Conservation (phyloP, 176 grass and related monocot species). For the Rhipidocladum racemiflorum region DNA sequence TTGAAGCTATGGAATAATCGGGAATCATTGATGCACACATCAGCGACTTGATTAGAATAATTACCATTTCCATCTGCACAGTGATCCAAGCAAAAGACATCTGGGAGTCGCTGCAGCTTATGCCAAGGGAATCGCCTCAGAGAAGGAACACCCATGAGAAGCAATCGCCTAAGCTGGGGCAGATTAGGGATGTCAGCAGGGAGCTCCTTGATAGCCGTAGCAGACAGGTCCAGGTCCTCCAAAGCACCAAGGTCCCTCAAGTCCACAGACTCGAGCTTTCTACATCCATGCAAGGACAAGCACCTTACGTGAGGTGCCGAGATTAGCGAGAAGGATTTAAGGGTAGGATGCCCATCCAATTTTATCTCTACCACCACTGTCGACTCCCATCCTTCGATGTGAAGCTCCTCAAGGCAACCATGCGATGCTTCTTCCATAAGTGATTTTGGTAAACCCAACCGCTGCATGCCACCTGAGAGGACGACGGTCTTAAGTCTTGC, state of each 20-base stretch:
- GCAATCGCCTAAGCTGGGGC: background rate
- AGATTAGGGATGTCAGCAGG: background rate
- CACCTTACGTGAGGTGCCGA: background rate
- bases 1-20: constrained; percentile 16
- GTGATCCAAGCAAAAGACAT: constrained; percentile 12
- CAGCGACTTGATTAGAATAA: background rate
- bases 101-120: background rate
- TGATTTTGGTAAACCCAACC: no score
- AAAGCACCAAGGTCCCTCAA: constrained; percentile 2
- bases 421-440: no score
- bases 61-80: background rate
- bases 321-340: background rate
- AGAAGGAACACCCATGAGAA: background rate
- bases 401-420: background rate
- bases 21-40: background rate
- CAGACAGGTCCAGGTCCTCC: constrained; percentile 11
- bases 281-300: background rate
- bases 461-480: no score
- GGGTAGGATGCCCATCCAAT: background rate
- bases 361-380: background rate
- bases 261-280: background rate
- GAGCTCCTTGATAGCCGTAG: constrained; percentile 18
- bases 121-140: constrained; percentile 28
- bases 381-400: background rate
- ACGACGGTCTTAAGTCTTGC: no score